Evolutionary conservation across 1,284 basidiomycete genomes (phyloP), one percentile per base, ranked within the genome.

Genomic region (Ustilago hordei): DNA sequence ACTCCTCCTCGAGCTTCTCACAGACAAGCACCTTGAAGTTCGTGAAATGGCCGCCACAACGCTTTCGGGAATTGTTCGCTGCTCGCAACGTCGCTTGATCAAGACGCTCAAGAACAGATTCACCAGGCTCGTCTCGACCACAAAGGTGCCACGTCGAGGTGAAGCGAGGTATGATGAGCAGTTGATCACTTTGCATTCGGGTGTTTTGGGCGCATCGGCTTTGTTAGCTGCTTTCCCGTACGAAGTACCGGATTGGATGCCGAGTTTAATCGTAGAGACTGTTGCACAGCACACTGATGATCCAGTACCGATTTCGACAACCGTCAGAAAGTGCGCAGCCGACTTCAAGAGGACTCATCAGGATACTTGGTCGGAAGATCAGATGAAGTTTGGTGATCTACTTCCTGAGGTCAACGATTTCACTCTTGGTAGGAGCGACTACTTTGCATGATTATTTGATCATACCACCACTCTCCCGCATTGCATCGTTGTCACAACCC

Each of bases 301-400:
- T 85, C 95, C 95, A 28, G 92, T 92, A 53, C 95, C 95, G 23
- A 93, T 98, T 82, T 93, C 93, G 31, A 94, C 93, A 4, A 94
- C 95, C 7, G 95, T 96, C 81, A 90, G 93, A 59, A 91, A 92
- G 81, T 93, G 92, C 86, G 94, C 94, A 56, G 93, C 93, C 47
- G 93, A 94, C 84, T 94, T 94, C 86, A 93, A 93, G 87, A 92
- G 93, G 43, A 84, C 81, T 2, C 83, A 85, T 70, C 68, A 66
- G 63, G 94, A 95, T 85, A 95, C 93, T 58, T 95, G 94, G 93
- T 91, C 93, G 77, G 93, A 93, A 81, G 95, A 98, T 86, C 93
- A 95, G 86, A 89, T 91, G 73, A 90, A 90, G 69, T 98, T 99
- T 87, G 93, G 95, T 85, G 95, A 84, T 5, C 79, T 81, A 15